Percentiles rank a stretch among this genome's conserved stretches.
phyloP scores from a whole-genome alignment of 768 basidiomycete species.

The Psilocybe cubensis region DNA sequence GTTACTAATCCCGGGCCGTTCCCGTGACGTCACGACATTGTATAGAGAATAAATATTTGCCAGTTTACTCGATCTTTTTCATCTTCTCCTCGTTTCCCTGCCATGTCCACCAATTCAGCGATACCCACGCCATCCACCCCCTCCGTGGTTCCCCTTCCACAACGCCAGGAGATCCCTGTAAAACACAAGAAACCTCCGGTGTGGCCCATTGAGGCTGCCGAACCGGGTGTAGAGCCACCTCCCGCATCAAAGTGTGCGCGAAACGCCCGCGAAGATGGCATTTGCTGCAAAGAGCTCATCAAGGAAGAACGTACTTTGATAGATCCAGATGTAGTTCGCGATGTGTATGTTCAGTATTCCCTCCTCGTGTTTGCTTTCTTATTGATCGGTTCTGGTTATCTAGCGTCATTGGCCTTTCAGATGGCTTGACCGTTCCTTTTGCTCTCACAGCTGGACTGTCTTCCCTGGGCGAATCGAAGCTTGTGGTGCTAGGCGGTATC shows the following conservation, averaged over 20 bases:
- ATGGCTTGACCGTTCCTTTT: constrained; percentile 91
- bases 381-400: not conserved
- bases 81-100: not conserved
- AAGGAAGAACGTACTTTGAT: constrained; percentile 81
- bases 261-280: constrained; percentile 55
- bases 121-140: constrained; percentile 6
- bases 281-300: constrained; percentile 91
- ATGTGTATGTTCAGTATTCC: constrained; percentile 60
- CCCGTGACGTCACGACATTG: constrained; percentile 8
- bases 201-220: constrained; percentile 62
- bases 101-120: constrained; percentile 1
- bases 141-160: constrained; percentile 37
- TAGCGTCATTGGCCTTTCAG: constrained; percentile 89
- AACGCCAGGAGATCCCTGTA: constrained; percentile 24
- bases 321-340: constrained; percentile 86
- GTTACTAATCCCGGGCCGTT: not conserved
- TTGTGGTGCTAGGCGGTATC: constrained; percentile 94
- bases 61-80: not conserved
- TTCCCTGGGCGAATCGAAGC: constrained; percentile 82
- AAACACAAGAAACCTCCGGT: constrained; percentile 52
- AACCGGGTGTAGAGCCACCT: constrained; percentile 42
- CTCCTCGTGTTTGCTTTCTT: not conserved
- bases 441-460: constrained; percentile 89
- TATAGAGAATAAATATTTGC: constrained; percentile 4
- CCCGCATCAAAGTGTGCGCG: constrained; percentile 62